Percentiles rank a stretch among this genome's conserved stretches.
Conservation (phyloP, 164 flowering plant species). For the Protea cynaroides region DNA sequence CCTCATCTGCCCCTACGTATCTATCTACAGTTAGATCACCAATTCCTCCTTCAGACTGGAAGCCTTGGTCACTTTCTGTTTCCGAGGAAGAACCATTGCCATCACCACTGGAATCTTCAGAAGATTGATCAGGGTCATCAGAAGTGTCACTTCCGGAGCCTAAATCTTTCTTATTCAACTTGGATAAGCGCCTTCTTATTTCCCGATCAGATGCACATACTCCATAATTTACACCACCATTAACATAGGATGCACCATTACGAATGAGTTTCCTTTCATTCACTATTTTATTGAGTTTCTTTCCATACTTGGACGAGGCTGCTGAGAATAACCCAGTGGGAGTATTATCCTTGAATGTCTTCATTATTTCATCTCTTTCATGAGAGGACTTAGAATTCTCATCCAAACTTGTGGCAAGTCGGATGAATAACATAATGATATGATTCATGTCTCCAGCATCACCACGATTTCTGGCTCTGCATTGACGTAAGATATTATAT, state of each 20-base stretch:
- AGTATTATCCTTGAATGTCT: constrained; percentile 46
- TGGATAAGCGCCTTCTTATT: constrained; percentile 66
- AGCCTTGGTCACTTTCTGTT: constrained; percentile 70
- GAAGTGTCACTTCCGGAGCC: constrained; percentile 89
- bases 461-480: constrained; percentile 64
- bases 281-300: constrained; percentile 33
- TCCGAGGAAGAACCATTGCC: constrained; percentile 61
- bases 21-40: constrained; percentile 41
- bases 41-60: constrained; percentile 35
- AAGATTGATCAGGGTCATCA: constrained; percentile 62
- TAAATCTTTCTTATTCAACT: constrained; percentile 55
- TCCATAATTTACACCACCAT: constrained; percentile 49
- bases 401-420: constrained; percentile 63
- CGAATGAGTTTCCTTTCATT: constrained; percentile 49
- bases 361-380: constrained; percentile 52
- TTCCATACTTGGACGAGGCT: constrained; percentile 54
- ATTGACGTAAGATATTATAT: constrained; percentile 3
- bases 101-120: constrained; percentile 43
- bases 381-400: constrained; percentile 36
- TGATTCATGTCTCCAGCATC: constrained; percentile 70
- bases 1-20: constrained; percentile 38
- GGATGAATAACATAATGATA: constrained; percentile 51
- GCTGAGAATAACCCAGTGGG: constrained; percentile 34
- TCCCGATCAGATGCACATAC: constrained; percentile 81
- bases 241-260: constrained; percentile 35